Evolutionary conservation across 345 rosid genomes (phyloP).

Genomic region (Nasturtium officinale): DNA sequence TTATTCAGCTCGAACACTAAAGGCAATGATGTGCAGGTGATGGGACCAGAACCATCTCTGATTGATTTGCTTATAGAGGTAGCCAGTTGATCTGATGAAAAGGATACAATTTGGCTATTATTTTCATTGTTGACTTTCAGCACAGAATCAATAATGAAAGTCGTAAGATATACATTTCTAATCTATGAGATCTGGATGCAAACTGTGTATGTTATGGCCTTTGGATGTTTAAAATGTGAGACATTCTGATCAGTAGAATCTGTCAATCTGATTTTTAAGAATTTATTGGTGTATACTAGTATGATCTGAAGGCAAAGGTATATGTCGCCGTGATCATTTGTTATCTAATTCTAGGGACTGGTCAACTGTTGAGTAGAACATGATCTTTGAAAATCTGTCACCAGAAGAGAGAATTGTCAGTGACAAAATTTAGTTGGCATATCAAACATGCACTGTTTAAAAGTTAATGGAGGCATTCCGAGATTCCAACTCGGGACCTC

Average conservation of each 20-base stretch:
- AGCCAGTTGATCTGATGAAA: not conserved
- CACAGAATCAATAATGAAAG: not conserved
- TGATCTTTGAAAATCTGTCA: not conserved
- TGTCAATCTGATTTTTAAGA: not conserved
- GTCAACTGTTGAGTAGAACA: not conserved
- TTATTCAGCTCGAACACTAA: not conserved
- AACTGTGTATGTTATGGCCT: no score
- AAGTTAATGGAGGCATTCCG: constrained; percentile 43
- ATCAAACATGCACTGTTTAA: no score
- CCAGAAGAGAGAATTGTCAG: not conserved
- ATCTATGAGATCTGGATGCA: no score
- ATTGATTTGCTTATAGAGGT: not conserved
- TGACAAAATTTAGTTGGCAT: not conserved
- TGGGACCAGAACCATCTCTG: not conserved
- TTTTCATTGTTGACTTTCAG: not conserved
- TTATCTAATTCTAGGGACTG: not conserved
- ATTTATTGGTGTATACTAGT: no score
- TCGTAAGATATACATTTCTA: no score
- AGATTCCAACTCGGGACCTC: constrained; percentile 43
- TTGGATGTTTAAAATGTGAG: not conserved
- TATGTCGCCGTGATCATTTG: not conserved
- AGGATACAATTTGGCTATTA: not conserved
- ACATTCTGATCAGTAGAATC: constrained; percentile 3
- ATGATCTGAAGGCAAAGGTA: no score
- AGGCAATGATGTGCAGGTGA: not conserved